A percentile compares a stretch with the other conserved stretches of the same genome.
Conservation (phyloP, 1,139 yeast species). For the Candida albicans region DNA sequence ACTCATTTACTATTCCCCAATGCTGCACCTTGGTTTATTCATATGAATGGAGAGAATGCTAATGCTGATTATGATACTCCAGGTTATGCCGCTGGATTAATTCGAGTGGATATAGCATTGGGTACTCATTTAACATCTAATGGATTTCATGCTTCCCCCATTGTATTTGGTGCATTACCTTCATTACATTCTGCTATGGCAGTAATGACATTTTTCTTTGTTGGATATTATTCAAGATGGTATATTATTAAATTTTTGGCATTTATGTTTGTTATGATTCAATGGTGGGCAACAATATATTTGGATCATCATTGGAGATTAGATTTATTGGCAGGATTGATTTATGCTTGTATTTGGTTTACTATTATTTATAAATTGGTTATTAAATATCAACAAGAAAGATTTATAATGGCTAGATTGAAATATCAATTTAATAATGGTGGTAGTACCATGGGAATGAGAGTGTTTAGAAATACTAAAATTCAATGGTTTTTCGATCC, state of each 20-base stretch:
- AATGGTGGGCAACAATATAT: slow-evolving; percentile 78
- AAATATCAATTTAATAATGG: slow-evolving; percentile 37
- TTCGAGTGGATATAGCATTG: slow-evolving; percentile 60
- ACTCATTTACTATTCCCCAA: slow-evolving; percentile 64
- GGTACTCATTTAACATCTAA: slow-evolving; percentile 62
- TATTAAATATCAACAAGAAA: slow-evolving; percentile 23
- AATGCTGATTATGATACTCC: slow-evolving; percentile 57
- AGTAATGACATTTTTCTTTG: slow-evolving; percentile 49
- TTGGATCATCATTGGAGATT: slow-evolving; percentile 71
- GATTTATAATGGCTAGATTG: slow-evolving; percentile 32
- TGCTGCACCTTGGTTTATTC: slow-evolving; percentile 74
- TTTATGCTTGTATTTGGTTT: slow-evolving; percentile 49
- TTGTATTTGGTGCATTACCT: slow-evolving; percentile 72
- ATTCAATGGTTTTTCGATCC: slow-evolving; percentile 56
- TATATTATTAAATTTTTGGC: slow-evolving; percentile 32
- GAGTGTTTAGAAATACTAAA: slow-evolving; percentile 50
- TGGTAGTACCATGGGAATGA: slow-evolving; percentile 58
- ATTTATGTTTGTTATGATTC: slow-evolving; percentile 45
- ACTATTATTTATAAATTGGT: slow-evolving; percentile 29
- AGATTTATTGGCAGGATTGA: slow-evolving; percentile 55
- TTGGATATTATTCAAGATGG: slow-evolving; percentile 44
- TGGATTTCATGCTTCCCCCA: slow-evolving; percentile 67
- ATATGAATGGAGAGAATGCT: slow-evolving; percentile 54
- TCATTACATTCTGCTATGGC: slow-evolving; percentile 68
- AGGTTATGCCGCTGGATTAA: slow-evolving; percentile 71